Percentiles rank a stretch among this genome's conserved stretches.
phyloP scores from a whole-genome alignment of 1,284 basidiomycete genomes.

The Sporisorium sorghi region DNA sequence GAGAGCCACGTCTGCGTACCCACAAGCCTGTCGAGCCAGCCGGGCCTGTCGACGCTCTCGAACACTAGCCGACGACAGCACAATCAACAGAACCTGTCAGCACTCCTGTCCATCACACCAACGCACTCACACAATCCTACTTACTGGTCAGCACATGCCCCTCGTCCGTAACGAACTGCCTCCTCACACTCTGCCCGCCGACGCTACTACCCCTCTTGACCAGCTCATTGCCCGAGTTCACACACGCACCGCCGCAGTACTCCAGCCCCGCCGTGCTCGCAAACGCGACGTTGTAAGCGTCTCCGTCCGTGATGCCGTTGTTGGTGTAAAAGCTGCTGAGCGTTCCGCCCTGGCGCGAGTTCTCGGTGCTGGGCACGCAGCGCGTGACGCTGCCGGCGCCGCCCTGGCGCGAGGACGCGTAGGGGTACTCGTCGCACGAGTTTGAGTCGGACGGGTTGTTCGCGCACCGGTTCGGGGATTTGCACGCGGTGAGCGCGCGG shows the following conservation, averaged over 20 bases:
- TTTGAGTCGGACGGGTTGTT: constrained; percentile 37
- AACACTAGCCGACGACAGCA: no score
- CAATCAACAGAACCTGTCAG: background rate
- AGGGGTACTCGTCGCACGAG: constrained; percentile 58
- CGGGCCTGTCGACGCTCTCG: constrained; percentile 35
- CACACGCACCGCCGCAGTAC: constrained; percentile 50
- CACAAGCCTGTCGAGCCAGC: constrained; percentile 45
- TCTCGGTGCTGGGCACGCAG: constrained; percentile 52
- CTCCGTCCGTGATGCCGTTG: constrained; percentile 37
- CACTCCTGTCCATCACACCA: no score
- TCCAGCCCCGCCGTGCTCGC: constrained; percentile 29
- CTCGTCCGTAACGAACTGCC: constrained; percentile 37
- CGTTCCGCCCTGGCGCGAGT: constrained; percentile 51
- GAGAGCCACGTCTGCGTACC: constrained; percentile 50
- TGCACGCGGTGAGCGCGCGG: constrained; percentile 50
- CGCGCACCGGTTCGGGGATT: constrained; percentile 53
- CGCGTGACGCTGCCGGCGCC: constrained; percentile 51
- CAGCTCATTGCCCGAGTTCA: constrained; percentile 52
- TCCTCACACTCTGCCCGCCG: no score
- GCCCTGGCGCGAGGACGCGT: constrained; percentile 52
- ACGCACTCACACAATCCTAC: constrained; percentile 2
- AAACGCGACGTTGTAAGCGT: constrained; percentile 54
- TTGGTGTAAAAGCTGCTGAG: constrained; percentile 48
- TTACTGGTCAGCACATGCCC: constrained; percentile 49
- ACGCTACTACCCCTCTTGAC: constrained; percentile 15